phyloP scores from a whole-genome alignment of 164 flowering plant species.

The Kalanchoe fedtschenkoi region DNA sequence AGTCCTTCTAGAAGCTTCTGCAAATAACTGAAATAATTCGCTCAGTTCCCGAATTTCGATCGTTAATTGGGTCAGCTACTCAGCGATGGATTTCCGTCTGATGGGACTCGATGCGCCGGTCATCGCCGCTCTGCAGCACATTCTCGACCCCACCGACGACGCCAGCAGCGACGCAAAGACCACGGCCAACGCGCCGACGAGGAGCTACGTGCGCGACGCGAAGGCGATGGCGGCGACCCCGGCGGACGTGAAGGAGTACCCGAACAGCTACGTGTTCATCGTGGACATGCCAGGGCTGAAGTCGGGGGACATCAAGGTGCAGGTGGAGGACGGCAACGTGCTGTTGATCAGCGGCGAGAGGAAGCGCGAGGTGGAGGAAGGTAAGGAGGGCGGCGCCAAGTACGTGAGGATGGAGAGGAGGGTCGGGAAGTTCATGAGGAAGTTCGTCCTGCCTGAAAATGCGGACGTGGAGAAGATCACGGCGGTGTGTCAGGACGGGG shows the following conservation, averaged over 20 bases:
- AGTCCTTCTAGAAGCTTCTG: not conserved
- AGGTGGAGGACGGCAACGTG: constrained; percentile 29
- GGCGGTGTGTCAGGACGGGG: constrained; percentile 49
- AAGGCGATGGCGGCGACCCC: constrained; percentile 48
- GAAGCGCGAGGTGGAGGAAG: constrained; percentile 32
- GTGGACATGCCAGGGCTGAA: constrained; percentile 36
- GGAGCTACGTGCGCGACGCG: no score
- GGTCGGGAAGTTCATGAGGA: constrained; percentile 51
- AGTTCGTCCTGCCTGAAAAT: constrained; percentile 48
- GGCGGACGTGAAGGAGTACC: constrained; percentile 23
- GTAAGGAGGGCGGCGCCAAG: constrained; percentile 17
- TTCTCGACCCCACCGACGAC: constrained; percentile 27
- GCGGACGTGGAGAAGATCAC: constrained; percentile 31
- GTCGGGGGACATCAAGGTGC: constrained; percentile 25
- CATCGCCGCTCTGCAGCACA: constrained; percentile 31
- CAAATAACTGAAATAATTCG: no score
- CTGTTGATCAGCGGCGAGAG: constrained; percentile 26
- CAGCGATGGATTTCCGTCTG: constrained; percentile 42
- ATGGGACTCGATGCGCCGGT: constrained; percentile 34
- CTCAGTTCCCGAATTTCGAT: no score
- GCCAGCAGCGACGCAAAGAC: constrained; percentile 10
- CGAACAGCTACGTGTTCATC: constrained; percentile 20
- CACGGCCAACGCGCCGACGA: constrained; percentile 26
- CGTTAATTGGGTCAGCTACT: no score
- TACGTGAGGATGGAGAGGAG: constrained; percentile 54